A percentile compares a stretch with the other conserved stretches of the same genome.
These are phyloP conservation scores for Fusarium clavum DNA, from an alignment of 2,329 filamentous ascomycete species.

Conservation along the genomic window DNA sequence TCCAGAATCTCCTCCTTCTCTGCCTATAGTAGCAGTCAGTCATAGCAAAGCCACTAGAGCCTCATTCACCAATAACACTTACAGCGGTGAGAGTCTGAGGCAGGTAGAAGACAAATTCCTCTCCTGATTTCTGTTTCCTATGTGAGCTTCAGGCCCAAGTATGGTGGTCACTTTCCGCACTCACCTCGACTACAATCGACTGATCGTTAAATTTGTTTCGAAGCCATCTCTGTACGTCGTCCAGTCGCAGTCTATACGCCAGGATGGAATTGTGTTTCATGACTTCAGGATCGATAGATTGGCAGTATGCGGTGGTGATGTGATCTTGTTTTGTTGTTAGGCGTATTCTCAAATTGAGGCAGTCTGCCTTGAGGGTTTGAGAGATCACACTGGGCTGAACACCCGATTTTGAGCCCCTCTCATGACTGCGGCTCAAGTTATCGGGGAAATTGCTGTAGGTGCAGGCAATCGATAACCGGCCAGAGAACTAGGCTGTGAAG, in stretches of 20 bases:
- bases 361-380: conserved; percentile 4
- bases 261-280: conserved; percentile 15
- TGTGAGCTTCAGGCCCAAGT: background rate
- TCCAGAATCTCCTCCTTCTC: conserved; percentile 7
- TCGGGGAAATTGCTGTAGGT: background rate
- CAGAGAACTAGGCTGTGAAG: background rate
- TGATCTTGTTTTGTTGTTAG: background rate
- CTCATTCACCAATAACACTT: background rate
- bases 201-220: conserved; percentile 3
- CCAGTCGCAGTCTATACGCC: conserved; percentile 14
- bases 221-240: background rate
- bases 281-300: background rate
- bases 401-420: conserved; percentile 8
- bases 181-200: conserved; percentile 16
- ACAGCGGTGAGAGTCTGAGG: background rate
- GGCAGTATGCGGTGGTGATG: background rate
- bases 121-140: background rate
- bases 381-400: background rate
- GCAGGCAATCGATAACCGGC: background rate
- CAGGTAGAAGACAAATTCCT: conserved; percentile 10
- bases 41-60: background rate
- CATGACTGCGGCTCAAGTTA: conserved; percentile 9
- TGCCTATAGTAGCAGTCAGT: background rate
- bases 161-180: too few species aligned
- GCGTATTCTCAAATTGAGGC: background rate